Base-by-base conservation (phyloP, 495 filamentous ascomycete species). In the Pseudevernia furfuracea region DNA sequence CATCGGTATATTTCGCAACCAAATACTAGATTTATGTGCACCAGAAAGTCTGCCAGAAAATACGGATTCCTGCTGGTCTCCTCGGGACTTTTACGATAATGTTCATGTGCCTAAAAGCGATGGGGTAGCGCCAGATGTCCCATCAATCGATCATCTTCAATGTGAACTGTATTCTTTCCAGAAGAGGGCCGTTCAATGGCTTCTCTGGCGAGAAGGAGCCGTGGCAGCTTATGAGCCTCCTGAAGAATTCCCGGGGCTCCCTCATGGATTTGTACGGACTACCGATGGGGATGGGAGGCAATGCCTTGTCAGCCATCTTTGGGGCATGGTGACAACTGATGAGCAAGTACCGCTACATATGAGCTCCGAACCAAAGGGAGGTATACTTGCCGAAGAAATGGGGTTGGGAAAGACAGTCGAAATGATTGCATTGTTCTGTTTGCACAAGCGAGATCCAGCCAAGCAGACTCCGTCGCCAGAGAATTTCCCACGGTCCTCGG, bases 331-430 rank as follows among this genome's bases (percentile, higher is more conserved):
- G 14, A 84, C 82, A 1, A 79, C 76, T 11, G 80, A 88, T 72
- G 49, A 79, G 3, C 73, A 73, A 34, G 53, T 73, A 11, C 85
- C 86, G 69, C 61, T 68, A 36, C 72, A 78, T 46, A 69, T 73
- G 12, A 72, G 68, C 32, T 60, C 72, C 39, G 48, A 73, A 34
- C 68, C 85, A 0, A 77, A 70, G 38, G 87, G 85, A 23, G 87
- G 88, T 0, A 84, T 90, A 37, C 80, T 98, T 28, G 90, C 92
- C 0, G 93, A 98, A 73, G 94, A 98, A 75, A 97, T 97, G 94
- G 93, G 93, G 0, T 77, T 98, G 7, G 94, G 94, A 2, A 98
- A 98, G 72, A 97, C 94, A 0, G 83, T 97, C 25, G 94, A 98
- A 72, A 80, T 93, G 59, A 89, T 94, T 55, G 83, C 88, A 3